phyloP scores from a whole-genome alignment of 345 rosid genomes.

The Hirschfeldia incana region DNA sequence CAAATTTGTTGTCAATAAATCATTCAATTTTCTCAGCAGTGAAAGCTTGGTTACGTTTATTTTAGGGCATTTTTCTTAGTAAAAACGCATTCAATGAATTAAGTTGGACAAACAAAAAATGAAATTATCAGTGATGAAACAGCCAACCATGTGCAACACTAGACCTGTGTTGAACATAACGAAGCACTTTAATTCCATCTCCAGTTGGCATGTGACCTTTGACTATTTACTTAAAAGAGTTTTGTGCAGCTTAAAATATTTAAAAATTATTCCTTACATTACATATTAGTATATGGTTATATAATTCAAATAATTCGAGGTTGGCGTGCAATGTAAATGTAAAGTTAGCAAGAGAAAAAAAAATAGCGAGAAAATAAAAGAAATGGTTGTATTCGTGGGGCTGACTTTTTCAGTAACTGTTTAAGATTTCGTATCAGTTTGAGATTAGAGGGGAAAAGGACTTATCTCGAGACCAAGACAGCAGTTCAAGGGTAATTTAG shows the following conservation, averaged over 20 bases:
- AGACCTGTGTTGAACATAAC: constrained; percentile 38
- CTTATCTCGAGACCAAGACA: constrained; percentile 31
- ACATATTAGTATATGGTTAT: not conserved
- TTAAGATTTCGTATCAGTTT: constrained; percentile 4
- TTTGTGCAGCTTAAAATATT: not conserved
- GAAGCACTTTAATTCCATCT: constrained; percentile 33
- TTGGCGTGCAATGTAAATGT: not conserved
- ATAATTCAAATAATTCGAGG: not conserved
- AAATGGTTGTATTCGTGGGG: constrained; percentile 24
- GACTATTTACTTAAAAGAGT: not conserved
- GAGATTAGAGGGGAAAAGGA: constrained; percentile 24
- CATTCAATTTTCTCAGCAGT: not conserved
- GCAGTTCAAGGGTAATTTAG: constrained; percentile 35
- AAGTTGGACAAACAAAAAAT: not conserved
- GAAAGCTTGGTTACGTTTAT: constrained; percentile 10
- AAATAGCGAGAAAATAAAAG: constrained; percentile 3
- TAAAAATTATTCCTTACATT: not conserved
- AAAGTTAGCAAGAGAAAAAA: not conserved
- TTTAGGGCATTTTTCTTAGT: not conserved
- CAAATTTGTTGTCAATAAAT: not conserved
- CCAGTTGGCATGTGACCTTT: constrained; percentile 36
- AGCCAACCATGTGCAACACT: constrained; percentile 38
- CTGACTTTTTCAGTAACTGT: constrained; percentile 35
- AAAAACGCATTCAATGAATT: constrained; percentile 13
- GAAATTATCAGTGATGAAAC: not conserved